Evolutionary conservation across 2,329 filamentous ascomycete species (phyloP).

Genomic region (Teratosphaeria zuluensis): DNA sequence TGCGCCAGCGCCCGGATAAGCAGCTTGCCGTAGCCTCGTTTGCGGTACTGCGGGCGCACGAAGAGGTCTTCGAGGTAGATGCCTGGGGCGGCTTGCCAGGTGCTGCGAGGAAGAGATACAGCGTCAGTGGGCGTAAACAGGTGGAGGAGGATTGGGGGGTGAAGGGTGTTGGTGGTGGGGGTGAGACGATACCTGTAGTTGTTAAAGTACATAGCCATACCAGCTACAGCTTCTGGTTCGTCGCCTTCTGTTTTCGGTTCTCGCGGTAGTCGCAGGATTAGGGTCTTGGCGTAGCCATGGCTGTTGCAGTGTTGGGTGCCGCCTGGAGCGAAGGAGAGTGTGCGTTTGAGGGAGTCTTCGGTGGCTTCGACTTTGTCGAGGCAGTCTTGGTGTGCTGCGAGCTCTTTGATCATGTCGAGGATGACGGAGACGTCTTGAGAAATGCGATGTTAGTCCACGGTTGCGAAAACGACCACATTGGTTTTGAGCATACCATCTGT

Average conservation of each 20-base stretch:
- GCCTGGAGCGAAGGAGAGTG: conserved; percentile 64
- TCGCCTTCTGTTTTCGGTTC: conserved; percentile 33
- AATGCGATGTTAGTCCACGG: background rate
- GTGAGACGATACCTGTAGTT: conserved; percentile 53
- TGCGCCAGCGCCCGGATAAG: conserved; percentile 68
- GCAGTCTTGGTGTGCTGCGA: conserved; percentile 81
- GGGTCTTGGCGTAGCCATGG: conserved; percentile 60
- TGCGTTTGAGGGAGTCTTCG: conserved; percentile 58
- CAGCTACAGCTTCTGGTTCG: conserved; percentile 42
- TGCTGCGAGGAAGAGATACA: conserved; percentile 39
- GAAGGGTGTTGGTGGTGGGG: background rate
- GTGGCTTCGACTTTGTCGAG: conserved; percentile 68
- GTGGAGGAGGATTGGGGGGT: background rate
- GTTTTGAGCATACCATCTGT: background rate
- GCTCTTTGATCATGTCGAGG: conserved; percentile 68
- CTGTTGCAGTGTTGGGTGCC: conserved; percentile 27
- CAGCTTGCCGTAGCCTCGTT: conserved; percentile 68
- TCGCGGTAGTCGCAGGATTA: conserved; percentile 45
- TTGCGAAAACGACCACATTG: background rate
- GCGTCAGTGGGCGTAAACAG: background rate
- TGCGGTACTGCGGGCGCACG: conserved; percentile 60
- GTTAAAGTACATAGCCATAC: conserved; percentile 87
- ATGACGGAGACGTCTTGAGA: conserved; percentile 68
- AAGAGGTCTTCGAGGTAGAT: conserved; percentile 94
- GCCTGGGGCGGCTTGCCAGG: conserved; percentile 77